A percentile compares a stretch with the other conserved stretches of the same genome.
Evolutionary conservation across 768 basidiomycete species (phyloP).

Genomic region (Collybia mongolica): DNA sequence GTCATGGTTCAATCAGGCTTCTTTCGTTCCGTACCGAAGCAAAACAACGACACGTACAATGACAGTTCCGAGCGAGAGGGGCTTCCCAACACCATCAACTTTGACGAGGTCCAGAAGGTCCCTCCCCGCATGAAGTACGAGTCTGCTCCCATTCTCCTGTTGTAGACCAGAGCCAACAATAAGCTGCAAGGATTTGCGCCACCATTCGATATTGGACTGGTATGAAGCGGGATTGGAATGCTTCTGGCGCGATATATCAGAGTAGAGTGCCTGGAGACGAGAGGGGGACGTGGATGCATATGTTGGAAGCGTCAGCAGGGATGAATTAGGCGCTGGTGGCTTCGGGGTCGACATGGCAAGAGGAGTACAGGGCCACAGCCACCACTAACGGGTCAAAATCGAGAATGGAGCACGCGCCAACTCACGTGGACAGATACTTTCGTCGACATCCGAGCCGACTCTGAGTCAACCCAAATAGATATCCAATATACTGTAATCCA

Average conservation of each 20-base stretch:
- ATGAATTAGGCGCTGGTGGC: constrained; percentile 7
- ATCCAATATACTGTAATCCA: too few relatives aligned
- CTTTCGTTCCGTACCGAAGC: constrained; percentile 1
- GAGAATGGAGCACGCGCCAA: not conserved
- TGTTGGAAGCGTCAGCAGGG: constrained; percentile 35
- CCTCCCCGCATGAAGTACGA: constrained; percentile 59
- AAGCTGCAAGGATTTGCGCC: constrained; percentile 67
- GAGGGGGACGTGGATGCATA: constrained; percentile 46
- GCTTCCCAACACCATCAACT: constrained; percentile 71
- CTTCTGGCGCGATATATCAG: constrained; percentile 83
- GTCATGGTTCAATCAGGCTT: constrained; percentile 19
- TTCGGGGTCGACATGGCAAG: constrained; percentile 11
- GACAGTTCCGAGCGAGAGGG: constrained; percentile 67
- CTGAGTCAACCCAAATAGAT: too few relatives aligned
- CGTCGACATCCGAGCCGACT: too few relatives aligned
- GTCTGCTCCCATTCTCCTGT: constrained; percentile 37
- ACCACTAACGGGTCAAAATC: not conserved
- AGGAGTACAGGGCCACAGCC: too few relatives aligned
- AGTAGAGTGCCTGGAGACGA: constrained; percentile 80
- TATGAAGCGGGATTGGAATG: constrained; percentile 83
- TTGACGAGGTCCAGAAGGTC: constrained; percentile 58
- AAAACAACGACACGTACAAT: constrained; percentile 53
- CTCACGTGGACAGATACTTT: not conserved
- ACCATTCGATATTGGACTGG: constrained; percentile 83
- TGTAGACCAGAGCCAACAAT: constrained; percentile 62